These are phyloP conservation scores for Phytophthora lateralis DNA, from an alignment of 352 stramenopile species.

Conservation along the genomic window DNA sequence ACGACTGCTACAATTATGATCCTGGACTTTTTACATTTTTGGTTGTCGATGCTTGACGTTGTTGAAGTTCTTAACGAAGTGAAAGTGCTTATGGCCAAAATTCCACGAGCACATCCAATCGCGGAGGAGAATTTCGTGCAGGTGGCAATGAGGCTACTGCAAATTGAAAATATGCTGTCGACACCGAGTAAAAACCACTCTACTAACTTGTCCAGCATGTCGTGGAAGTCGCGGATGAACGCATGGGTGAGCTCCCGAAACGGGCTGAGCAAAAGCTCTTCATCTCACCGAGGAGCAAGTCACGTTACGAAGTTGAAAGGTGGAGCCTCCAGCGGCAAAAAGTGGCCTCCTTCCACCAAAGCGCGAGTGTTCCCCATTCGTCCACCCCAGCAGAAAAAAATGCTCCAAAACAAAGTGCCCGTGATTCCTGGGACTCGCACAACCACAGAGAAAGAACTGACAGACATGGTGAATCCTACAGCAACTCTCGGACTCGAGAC, in stretches of 20 bases:
- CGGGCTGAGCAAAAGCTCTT: neutral
- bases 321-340: neutral
- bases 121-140: conserved; percentile 16
- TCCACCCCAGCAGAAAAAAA: conserved; percentile 1
- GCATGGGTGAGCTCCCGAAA: conserved; percentile 11
- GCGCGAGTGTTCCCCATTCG: conserved; percentile 16
- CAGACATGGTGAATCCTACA: neutral
- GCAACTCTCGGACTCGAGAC: conserved; percentile 9
- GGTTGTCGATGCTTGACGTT: conserved; percentile 27
- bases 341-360: neutral
- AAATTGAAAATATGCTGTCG: conserved; percentile 1
- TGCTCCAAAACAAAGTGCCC: conserved; percentile 1
- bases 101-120: conserved; percentile 5
- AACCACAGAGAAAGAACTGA: neutral
- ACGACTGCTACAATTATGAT: conserved; percentile 34
- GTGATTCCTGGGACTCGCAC: neutral
- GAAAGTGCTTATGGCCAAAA: conserved; percentile 16
- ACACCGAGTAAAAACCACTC: neutral
- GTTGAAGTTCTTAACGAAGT: conserved; percentile 1
- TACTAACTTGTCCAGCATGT: neutral
- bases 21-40: conserved; percentile 35
- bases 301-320: neutral
- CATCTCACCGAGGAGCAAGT: neutral
- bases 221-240: conserved; percentile 10
- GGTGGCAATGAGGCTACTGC: conserved; percentile 11